Conservation (phyloP, 2,329 filamentous ascomycete genomes). For the Sarocladium kiliense region DNA sequence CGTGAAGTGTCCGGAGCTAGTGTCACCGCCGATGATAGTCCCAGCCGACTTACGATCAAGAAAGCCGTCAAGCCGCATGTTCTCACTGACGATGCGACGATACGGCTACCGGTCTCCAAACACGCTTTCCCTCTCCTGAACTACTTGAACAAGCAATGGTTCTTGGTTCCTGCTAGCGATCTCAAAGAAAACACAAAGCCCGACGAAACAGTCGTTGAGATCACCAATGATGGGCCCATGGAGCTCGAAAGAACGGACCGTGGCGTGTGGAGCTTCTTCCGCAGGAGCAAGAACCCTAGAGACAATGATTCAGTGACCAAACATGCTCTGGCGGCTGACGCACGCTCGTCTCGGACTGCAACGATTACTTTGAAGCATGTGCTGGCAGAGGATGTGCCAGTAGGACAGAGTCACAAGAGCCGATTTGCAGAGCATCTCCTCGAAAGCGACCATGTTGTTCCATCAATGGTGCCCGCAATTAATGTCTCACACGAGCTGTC, state of each 20-base stretch:
- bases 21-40: not conserved
- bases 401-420: not conserved
- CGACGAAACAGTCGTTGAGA: not conserved
- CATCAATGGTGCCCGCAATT: not conserved
- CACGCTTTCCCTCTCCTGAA: not conserved
- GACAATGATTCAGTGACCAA: not conserved
- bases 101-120: not conserved
- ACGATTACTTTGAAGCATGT: not conserved
- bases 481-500: not conserved
- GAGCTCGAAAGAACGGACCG: not conserved
- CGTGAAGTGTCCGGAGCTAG: not conserved
- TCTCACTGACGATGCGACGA: not conserved
- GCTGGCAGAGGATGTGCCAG: not conserved
- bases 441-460: not conserved
- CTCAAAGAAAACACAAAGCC: slow-evolving; percentile 3
- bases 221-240: not conserved
- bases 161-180: not conserved
- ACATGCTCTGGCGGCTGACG: not conserved
- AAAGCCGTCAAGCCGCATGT: not conserved
- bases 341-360: not conserved
- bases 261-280: not conserved
- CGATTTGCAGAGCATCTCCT: slow-evolving; percentile 10
- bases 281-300: not conserved
- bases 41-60: not conserved
- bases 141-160: slow-evolving; percentile 3